Evolutionary conservation across 2,329 filamentous ascomycete genomes (phyloP).

Genomic region (Penicillium occitanis): DNA sequence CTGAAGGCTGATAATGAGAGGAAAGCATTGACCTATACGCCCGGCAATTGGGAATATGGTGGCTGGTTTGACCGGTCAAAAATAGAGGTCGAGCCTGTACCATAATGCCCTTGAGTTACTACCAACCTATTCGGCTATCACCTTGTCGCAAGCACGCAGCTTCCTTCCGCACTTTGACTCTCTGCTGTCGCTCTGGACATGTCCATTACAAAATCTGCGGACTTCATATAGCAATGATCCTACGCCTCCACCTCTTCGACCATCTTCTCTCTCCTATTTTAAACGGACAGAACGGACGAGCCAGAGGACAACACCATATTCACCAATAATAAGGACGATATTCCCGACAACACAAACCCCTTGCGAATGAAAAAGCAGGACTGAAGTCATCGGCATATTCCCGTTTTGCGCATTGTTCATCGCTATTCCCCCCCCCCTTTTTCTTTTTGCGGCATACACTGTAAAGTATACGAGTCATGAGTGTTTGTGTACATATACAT

Average conservation of each 20-base stretch:
- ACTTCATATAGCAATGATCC: not conserved
- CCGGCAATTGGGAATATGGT: slow-evolving; percentile 78
- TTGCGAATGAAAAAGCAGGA: slow-evolving; percentile 6
- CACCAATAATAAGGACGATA: not conserved
- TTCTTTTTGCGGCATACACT: slow-evolving; percentile 15
- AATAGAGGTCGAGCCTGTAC: not conserved
- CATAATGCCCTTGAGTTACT: not conserved
- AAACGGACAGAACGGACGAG: not conserved
- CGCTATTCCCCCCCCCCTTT: not conserved
- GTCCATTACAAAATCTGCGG: not conserved
- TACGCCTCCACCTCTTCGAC: not conserved
- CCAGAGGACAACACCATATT: not conserved
- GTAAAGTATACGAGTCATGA: slow-evolving; percentile 22
- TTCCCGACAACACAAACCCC: not conserved
- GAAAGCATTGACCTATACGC: slow-evolving; percentile 63
- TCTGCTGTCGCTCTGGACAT: not conserved
- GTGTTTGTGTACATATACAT: slow-evolving; percentile 18
- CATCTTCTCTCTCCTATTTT: not conserved
- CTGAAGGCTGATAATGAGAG: slow-evolving; percentile 63
- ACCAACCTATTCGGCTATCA: not conserved
- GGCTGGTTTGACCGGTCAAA: slow-evolving; percentile 67
- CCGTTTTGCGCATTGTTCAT: not conserved
- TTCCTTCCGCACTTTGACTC: not conserved
- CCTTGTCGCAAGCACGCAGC: not conserved
- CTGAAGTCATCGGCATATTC: not conserved